Conservation (phyloP, 371 early-diverging fungal genomes). For the Rhizopus sp. region DNA sequence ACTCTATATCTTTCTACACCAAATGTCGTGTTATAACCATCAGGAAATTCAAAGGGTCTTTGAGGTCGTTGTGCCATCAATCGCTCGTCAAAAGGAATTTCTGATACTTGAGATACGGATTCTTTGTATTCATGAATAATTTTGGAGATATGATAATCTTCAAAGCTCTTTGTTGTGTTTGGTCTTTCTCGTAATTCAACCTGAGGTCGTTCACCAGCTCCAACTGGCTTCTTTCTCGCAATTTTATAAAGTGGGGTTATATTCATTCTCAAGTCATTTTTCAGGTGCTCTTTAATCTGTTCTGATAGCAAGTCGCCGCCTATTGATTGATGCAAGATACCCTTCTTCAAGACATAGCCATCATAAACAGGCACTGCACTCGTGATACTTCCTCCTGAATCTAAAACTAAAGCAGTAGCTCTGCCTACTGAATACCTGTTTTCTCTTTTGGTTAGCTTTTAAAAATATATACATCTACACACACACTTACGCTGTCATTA, state of each 20-base stretch:
- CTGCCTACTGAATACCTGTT: constrained; percentile 80
- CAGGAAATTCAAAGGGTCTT: constrained; percentile 91
- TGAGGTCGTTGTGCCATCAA: constrained; percentile 60
- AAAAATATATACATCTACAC: no score
- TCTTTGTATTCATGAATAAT: constrained; percentile 91
- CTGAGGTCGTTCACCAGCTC: constrained; percentile 66
- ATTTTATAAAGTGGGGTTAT: constrained; percentile 84
- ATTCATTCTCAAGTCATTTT: constrained; percentile 56
- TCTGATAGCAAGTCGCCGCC: constrained; percentile 85
- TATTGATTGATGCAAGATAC: constrained; percentile 72
- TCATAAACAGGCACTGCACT: constrained; percentile 94
- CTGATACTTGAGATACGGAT: constrained; percentile 83
- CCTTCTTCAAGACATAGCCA: constrained; percentile 92
- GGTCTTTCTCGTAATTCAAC: constrained; percentile 56
- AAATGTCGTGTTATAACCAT: constrained; percentile 87
- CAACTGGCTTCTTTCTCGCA: constrained; percentile 71
- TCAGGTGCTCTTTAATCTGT: constrained; percentile 69
- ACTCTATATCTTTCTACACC: constrained; percentile 80
- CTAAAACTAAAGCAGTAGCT: constrained; percentile 90
- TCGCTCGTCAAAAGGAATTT: constrained; percentile 65
- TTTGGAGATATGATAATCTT: constrained; percentile 62
- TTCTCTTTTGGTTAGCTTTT: constrained; percentile 23
- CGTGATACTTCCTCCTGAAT: constrained; percentile 86
- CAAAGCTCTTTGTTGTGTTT: constrained; percentile 65
- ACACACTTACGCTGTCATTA: constrained; percentile 81